Evolutionary conservation across 2,329 filamentous ascomycete species (phyloP).

Genomic region (Xylariaceae sp.): DNA sequence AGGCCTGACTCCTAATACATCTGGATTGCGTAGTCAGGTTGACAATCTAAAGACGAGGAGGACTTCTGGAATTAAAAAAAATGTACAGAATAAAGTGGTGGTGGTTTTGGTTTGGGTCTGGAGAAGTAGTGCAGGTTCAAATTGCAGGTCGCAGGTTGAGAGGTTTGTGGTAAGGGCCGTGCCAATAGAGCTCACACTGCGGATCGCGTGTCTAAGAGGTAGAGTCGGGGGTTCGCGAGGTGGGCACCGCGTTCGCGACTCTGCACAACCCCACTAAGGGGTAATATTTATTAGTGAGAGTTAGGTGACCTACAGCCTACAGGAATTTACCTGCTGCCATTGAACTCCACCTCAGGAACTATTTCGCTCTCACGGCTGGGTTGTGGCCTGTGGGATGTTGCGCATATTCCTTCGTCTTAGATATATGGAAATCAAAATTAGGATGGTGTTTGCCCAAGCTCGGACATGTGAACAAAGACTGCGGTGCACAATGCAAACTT

Average conservation of each 20-base stretch:
- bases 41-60: too few relatives aligned
- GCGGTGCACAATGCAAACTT: background rate
- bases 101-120: background rate
- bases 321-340: background rate
- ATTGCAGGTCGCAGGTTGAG: conserved; percentile 1
- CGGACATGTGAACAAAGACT: too few relatives aligned
- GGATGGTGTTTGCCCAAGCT: too few relatives aligned
- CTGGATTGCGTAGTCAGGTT: too few relatives aligned
- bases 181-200: conserved; percentile 16
- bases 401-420: too few relatives aligned
- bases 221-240: conserved; percentile 15
- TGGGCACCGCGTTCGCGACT: conserved; percentile 19
- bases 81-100: background rate
- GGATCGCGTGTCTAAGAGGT: conserved; percentile 16
- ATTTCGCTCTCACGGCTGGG: too few relatives aligned
- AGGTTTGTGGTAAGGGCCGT: conserved; percentile 8
- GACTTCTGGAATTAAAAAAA: too few relatives aligned
- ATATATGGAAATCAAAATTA: too few relatives aligned
- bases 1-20: background rate
- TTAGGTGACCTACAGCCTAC: background rate
- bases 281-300: too few relatives aligned
- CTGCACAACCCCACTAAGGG: background rate
- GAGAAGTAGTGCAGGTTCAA: background rate
- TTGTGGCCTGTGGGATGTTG: too few relatives aligned
- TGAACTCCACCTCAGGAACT: background rate